These are phyloP conservation scores for Fusarium secorum DNA, from an alignment of 2,329 filamentous ascomycete species.

Conservation along the genomic window DNA sequence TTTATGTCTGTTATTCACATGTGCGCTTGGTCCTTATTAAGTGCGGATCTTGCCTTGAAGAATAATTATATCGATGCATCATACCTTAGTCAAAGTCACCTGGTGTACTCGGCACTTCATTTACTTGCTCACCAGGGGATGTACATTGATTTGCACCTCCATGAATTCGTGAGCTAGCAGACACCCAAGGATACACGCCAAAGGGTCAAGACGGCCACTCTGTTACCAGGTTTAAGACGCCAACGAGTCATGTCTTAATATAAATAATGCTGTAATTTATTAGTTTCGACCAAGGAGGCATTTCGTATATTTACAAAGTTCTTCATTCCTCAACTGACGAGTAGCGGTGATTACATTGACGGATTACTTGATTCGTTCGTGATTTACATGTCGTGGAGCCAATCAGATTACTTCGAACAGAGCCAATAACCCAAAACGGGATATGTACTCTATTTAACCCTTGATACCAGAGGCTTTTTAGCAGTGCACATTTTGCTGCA, in stretches of 20 bases:
- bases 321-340: background rate
- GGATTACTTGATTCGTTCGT: constrained; percentile 17
- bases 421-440: background rate
- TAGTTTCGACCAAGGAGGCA: background rate
- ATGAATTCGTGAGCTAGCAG: background rate
- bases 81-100: background rate
- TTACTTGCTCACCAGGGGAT: background rate
- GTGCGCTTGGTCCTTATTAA: background rate
- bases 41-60: background rate
- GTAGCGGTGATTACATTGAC: constrained; percentile 7
- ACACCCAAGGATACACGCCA: background rate
- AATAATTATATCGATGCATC: background rate
- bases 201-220: background rate
- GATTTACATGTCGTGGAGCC: background rate
- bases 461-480: accelerated
- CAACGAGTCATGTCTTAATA: background rate
- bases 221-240: background rate
- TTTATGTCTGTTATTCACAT: background rate
- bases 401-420: background rate
- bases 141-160: background rate
- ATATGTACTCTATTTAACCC: no score
- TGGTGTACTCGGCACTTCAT: background rate
- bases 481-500: no score
- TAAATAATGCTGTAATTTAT: background rate
- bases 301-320: background rate